phyloP scores from a whole-genome alignment of 345 rosid species.

The Pistacia integerrima region DNA sequence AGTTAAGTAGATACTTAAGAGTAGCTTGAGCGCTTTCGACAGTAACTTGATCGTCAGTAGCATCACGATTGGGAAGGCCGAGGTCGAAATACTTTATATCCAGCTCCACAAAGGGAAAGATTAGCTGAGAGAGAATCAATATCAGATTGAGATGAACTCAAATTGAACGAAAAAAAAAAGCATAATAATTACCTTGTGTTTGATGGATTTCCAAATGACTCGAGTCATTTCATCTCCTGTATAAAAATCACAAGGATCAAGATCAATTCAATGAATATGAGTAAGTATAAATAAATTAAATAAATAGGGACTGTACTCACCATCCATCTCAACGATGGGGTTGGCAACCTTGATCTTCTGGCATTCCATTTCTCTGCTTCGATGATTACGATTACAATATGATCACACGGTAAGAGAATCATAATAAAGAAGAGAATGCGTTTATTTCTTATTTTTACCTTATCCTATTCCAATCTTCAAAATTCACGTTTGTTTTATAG shows the following conservation, averaged over 20 bases:
- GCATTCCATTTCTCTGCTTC: constrained; percentile 35
- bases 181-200: constrained; percentile 46
- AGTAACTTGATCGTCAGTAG: constrained; percentile 61
- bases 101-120: constrained; percentile 63
- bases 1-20: constrained; percentile 39
- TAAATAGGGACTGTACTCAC: constrained; percentile 15
- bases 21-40: constrained; percentile 65
- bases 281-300: background rate
- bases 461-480: no score
- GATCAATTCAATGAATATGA: background rate
- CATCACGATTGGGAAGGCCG: constrained; percentile 62
- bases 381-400: no score
- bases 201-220: constrained; percentile 63
- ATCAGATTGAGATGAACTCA: background rate
- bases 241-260: background rate
- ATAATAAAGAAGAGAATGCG: no score
- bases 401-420: no score
- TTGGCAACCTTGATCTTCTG: constrained; percentile 55
- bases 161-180: background rate
- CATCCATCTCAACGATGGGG: constrained; percentile 66
- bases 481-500: no score
- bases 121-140: constrained; percentile 43
- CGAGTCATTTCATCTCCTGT: constrained; percentile 81
- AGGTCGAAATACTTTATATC: constrained; percentile 73
- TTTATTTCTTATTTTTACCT: no score